Base-by-base conservation (phyloP, 1,284 basidiomycete species). In the Cutaneotrichosporon daszewskae region DNA sequence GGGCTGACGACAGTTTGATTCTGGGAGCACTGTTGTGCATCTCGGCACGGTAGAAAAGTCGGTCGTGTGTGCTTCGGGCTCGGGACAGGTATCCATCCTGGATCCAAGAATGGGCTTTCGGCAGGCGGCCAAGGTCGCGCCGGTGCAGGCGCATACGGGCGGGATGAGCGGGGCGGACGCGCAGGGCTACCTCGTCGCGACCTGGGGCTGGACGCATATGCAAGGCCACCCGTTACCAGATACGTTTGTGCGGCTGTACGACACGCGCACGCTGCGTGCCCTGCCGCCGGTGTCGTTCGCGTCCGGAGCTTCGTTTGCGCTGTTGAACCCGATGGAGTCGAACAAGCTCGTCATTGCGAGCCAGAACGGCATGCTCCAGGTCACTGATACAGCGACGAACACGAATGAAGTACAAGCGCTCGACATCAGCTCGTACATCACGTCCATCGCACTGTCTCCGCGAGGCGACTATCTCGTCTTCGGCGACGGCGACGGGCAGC, bases 241-340 rank as follows among this genome's bases (percentile, higher is more conserved):
- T 66, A 87, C 90, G 2, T 75, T 95, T 20, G 86, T 98, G 55
- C 94, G 95, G 69, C 78, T 96, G 10, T 95, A 87, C 63, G 94
- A 98, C 66, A 65, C 90, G 20, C 82, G 94, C 23, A 85, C 78
- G 31, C 79, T 96, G 73, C 81, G 83, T 26, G 3, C 77, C 85
- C 22, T 81, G 82, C 60, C 66, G 0, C 88, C 91, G 0, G 79
- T 97, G 26, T 82, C 87, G 1, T 97, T 97, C 64, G 81, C 88
- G 3, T 79, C 83, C 24, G 87, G 87, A 1, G 91, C 94, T 0
- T 81, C 88, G 0, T 89, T 92, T 61, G 83, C 95, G 51, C 82
- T 85, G 43, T 71, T 86, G 27, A 77, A 96, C 32, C 90, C 94
- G 1, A 84, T 81, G 48, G 79, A 85, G 24, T 75, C 85, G 3